phyloP scores from a whole-genome alignment of 305 asterid species.

The Fraxinus sp. region DNA sequence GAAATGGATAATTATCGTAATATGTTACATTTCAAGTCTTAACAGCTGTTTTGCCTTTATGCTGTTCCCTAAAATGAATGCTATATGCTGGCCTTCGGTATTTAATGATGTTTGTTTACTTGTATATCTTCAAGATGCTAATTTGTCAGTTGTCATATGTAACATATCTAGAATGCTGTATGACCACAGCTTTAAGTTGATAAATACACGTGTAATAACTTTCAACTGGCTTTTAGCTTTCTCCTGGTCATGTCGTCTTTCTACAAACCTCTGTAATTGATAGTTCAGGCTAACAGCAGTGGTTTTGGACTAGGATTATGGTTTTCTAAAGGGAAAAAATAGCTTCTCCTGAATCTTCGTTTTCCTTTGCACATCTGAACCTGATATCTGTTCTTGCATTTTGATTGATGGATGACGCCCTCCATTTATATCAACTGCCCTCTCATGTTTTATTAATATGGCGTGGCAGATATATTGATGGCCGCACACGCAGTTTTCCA shows the following conservation, averaged over 20 bases:
- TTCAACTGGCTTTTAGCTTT: conserved; percentile 22
- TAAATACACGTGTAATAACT: conserved; percentile 9
- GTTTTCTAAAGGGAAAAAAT: neutral
- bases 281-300: conserved; percentile 7
- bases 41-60: conserved; percentile 8
- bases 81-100: neutral
- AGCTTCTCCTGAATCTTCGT: conserved; percentile 15
- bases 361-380: conserved; percentile 1
- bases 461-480: conserved; percentile 69
- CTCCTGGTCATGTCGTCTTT: neutral
- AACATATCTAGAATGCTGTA: conserved; percentile 2
- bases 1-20: conserved; percentile 3
- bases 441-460: conserved; percentile 26
- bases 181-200: conserved; percentile 2
- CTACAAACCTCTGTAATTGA: conserved; percentile 1
- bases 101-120: conserved; percentile 10
- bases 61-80: conserved; percentile 5
- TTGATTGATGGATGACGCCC: conserved; percentile 13
- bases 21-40: neutral
- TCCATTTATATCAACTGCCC: conserved; percentile 21
- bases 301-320: conserved; percentile 9
- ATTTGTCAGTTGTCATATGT: neutral
- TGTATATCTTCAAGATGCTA: neutral
- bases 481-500: conserved; percentile 69
- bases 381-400: conserved; percentile 3